A percentile compares a stretch with the other conserved stretches of the same genome.
phyloP scores from a whole-genome alignment of 805 yeast species.

The Priceomyces castillae region DNA sequence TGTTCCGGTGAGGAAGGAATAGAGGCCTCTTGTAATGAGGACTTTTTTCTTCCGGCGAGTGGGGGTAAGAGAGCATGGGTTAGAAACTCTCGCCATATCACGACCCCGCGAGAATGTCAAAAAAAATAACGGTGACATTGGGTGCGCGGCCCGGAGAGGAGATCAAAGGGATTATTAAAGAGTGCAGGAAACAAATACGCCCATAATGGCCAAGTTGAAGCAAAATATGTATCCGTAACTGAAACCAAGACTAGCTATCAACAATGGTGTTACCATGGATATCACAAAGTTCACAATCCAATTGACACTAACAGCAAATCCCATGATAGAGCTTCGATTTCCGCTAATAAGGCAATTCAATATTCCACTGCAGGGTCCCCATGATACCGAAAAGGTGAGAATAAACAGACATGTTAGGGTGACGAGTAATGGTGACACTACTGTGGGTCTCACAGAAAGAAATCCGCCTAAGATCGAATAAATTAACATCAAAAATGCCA shows the following conservation, averaged over 20 bases:
- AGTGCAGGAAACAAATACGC: slow-evolving; percentile 8
- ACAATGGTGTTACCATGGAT: slow-evolving; percentile 20
- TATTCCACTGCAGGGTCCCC: slow-evolving; percentile 34
- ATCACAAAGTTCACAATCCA: slow-evolving; percentile 24
- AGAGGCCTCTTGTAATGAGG: too few relatives aligned
- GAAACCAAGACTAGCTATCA: slow-evolving; percentile 18
- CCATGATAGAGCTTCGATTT: slow-evolving; percentile 19
- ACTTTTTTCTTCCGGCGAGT: too few relatives aligned
- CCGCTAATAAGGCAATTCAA: slow-evolving; percentile 20
- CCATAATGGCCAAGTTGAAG: slow-evolving; percentile 16
- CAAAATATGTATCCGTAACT: slow-evolving; percentile 19
- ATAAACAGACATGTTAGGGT: slow-evolving; percentile 17
- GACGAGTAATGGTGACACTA: slow-evolving; percentile 11
- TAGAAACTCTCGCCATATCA: too few relatives aligned
- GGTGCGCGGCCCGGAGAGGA: too few relatives aligned
- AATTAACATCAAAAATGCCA: slow-evolving; percentile 15
- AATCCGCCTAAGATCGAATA: slow-evolving; percentile 14
- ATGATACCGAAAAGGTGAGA: slow-evolving; percentile 22
- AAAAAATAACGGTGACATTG: too few relatives aligned
- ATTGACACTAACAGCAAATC: slow-evolving; percentile 17
- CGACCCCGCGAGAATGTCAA: too few relatives aligned
- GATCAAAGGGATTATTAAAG: too few relatives aligned
- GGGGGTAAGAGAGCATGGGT: too few relatives aligned
- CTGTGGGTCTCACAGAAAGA: background rate
- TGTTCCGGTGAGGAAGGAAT: too few relatives aligned